Base-by-base conservation (phyloP, 352 stramenopile species). In the Globisporangium nagaii region DNA sequence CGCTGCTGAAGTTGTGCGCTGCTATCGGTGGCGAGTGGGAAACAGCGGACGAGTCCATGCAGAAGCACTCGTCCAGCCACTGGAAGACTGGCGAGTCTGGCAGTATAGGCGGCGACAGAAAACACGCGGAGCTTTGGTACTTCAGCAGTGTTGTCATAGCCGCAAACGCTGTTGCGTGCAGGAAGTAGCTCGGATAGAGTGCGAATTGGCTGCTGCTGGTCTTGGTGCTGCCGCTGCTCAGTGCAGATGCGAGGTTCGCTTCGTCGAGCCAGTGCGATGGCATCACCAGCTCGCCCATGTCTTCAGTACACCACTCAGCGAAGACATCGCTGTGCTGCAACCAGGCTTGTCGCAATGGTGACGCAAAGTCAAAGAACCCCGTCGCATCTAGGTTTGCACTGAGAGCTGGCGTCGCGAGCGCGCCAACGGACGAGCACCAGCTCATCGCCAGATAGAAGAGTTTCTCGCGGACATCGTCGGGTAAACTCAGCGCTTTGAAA, bases 61-160 rank as follows among this genome's bases (percentile, higher is more conserved):
- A 65, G 19, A 86, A 86, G 48, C 75, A 86, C 20, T 85, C 66
- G 25, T 90, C 79, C 2, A 90, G 44, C 76, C 79, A 88, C 40
- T 50, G 53, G 34, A 76, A 70, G 3, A 72, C 51, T 3, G 45
- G 41, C 1, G 64, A 53, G 37, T 75, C 57, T 0, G 44, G 19
- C 2, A 43, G 49, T 25, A 63, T 43, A 1, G 62, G 63, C n/a
- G 27, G 43, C 1, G 50, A 28, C 4, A 73, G 40, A 68, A 70
- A 19, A 54, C 7, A 2, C 22, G n/a, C 30, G 15, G 2, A 28
- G 45, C 15, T 28, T 58, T n/a, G 20, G 53, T 17, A 28, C 58
- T 53, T 30, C 19, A 65, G 24, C 51, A 66, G 40, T 13, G 65
- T 27, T 13, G 28, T 60, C 61, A 48, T 51, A 51, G 35, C 58